Evolutionary conservation across 2,329 filamentous ascomycete species (phyloP).

Genomic region (Diaporthe australafricana): DNA sequence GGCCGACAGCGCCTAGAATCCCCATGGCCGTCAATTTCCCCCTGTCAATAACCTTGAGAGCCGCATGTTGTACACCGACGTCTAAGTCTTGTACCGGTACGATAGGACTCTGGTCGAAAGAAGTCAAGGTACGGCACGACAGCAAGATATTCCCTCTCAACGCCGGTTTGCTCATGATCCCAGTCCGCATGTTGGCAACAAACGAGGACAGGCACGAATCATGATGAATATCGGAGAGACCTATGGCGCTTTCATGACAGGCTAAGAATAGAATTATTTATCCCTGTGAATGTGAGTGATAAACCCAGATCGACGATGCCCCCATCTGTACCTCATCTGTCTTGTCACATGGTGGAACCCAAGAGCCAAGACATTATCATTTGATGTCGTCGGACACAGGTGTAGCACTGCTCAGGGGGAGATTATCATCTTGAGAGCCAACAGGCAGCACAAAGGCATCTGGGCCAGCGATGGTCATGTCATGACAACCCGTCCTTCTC

Average conservation of each 20-base stretch:
- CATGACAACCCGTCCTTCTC: not conserved
- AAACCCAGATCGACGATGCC: not conserved
- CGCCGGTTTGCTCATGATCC: not conserved
- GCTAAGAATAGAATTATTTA: not conserved
- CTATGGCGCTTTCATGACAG: not conserved
- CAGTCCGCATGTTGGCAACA: not conserved
- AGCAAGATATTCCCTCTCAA: not conserved
- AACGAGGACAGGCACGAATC: not conserved
- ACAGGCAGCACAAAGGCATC: not conserved
- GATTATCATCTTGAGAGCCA: not conserved
- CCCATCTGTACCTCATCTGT: not conserved
- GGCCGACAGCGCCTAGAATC: slow-evolving; percentile 27
- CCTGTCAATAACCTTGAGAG: not conserved
- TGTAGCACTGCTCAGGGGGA: not conserved
- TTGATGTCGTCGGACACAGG: not conserved
- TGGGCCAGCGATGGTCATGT: not conserved
- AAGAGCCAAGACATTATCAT: not conserved
- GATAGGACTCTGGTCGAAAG: not conserved
- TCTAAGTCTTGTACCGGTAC: slow-evolving; percentile 30
- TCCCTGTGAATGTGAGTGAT: not conserved
- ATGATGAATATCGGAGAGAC: not conserved
- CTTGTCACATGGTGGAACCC: not conserved
- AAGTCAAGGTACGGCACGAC: slow-evolving; percentile 1
- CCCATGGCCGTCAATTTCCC: not conserved
- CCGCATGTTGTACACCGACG: not conserved